These are phyloP conservation scores for Cladosporium colombiae DNA, from an alignment of 2,329 filamentous ascomycete species.

Conservation along the genomic window DNA sequence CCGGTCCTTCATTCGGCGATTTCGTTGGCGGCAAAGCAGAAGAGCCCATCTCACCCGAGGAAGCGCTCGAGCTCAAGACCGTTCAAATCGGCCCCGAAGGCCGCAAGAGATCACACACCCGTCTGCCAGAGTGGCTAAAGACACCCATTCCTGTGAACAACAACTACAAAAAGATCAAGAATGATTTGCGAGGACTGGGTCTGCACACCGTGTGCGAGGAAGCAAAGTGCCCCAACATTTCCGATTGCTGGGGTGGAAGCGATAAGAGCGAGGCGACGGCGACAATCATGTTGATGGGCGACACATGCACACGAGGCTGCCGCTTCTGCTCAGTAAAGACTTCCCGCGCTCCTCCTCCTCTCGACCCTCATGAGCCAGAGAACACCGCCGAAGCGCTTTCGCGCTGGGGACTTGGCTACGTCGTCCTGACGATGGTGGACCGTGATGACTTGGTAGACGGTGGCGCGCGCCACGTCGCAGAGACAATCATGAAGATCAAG, in stretches of 20 bases:
- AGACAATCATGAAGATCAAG: conserved; percentile 94
- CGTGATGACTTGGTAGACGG: conserved; percentile 89
- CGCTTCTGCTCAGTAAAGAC: conserved; percentile 98
- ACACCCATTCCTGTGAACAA: conserved; percentile 84
- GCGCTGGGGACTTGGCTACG: conserved; percentile 92
- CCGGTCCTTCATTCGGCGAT: conserved; percentile 64
- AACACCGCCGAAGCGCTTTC: conserved; percentile 91
- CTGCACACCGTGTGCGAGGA: conserved; percentile 98
- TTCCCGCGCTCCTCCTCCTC: conserved; percentile 68
- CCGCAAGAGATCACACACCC: conserved; percentile 66
- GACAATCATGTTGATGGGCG: conserved; percentile 99
- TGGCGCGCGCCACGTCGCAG: conserved; percentile 84
- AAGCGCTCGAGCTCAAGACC: conserved; percentile 62
- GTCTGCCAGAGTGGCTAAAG: conserved; percentile 92
- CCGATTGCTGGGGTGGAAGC: conserved; percentile 93
- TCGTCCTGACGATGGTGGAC: conserved; percentile 91
- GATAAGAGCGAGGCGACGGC: conserved; percentile 89
- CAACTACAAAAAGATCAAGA: conserved; percentile 94
- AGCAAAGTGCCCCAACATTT: conserved; percentile 94
- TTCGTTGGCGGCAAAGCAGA: conserved; percentile 54
- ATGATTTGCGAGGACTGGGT: conserved; percentile 82
- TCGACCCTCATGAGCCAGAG: conserved; percentile 96
- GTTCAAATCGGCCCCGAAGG: conserved; percentile 62
- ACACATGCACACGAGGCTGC: conserved; percentile 95
- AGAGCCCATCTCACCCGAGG: conserved; percentile 46